phyloP scores from a whole-genome alignment of 768 basidiomycete genomes.

The Kwoniella bestiolae region DNA sequence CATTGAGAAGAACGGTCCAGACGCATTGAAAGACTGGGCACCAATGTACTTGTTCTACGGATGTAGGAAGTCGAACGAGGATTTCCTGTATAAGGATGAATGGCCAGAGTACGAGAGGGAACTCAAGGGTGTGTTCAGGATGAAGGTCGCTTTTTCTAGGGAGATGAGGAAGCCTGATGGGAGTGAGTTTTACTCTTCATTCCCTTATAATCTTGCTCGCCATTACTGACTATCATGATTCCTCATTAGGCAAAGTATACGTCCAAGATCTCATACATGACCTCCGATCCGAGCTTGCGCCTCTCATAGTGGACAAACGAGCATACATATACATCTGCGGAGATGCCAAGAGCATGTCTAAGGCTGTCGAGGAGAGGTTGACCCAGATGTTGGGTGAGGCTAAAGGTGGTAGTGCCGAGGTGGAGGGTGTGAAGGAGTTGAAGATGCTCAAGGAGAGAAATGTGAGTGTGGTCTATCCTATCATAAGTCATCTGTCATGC shows the following conservation, averaged over 20 bases:
- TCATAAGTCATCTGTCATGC: not conserved
- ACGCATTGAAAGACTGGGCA: constrained; percentile 94
- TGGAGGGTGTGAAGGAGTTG: constrained; percentile 87
- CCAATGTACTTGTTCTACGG: constrained; percentile 94
- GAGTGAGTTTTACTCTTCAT: constrained; percentile 39
- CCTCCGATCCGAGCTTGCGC: constrained; percentile 76
- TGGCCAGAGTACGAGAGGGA: constrained; percentile 87
- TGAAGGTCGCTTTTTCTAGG: constrained; percentile 83
- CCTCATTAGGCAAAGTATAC: constrained; percentile 76
- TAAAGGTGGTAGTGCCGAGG: constrained; percentile 84
- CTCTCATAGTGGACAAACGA: constrained; percentile 89
- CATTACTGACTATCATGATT: constrained; percentile 75
- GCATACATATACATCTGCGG: constrained; percentile 98
- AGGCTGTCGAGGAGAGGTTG: constrained; percentile 88
- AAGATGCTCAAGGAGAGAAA: constrained; percentile 86
- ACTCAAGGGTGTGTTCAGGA: constrained; percentile 85
- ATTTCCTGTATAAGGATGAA: constrained; percentile 93
- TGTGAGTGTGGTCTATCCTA: constrained; percentile 49
- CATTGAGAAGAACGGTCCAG: constrained; percentile 90
- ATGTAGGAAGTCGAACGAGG: constrained; percentile 83
- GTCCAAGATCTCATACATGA: constrained; percentile 98
- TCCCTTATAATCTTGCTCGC: not conserved
- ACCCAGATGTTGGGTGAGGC: constrained; percentile 78
- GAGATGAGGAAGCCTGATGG: constrained; percentile 52
- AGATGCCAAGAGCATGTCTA: constrained; percentile 95